These are phyloP conservation scores for Mayamaea pseudoterrestris DNA, from an alignment of 108 stramenopile genomes.

Conservation along the genomic window DNA sequence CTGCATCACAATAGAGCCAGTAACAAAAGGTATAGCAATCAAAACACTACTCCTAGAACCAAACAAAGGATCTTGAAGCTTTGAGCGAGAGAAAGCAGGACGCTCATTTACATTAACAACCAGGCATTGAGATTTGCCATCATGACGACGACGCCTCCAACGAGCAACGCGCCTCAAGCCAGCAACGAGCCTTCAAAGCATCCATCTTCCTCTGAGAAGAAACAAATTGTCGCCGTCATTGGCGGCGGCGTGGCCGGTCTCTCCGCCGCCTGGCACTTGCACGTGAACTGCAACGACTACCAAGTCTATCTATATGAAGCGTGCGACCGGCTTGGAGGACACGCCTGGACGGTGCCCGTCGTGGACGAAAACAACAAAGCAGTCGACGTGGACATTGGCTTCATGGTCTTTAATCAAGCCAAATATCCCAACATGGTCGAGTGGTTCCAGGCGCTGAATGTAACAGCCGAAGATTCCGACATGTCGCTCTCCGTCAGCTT, in stretches of 20 bases:
- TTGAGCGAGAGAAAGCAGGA: no score
- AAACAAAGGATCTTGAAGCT: no score
- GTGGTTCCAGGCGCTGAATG: slow-evolving; percentile 75
- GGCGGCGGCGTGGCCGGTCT: slow-evolving; percentile 73
- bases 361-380: slow-evolving; percentile 20
- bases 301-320: slow-evolving; percentile 78
- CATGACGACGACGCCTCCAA: no score
- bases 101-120: no score
- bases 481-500: slow-evolving; percentile 85
- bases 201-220: no score
- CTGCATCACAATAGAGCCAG: no score
- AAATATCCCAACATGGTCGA: slow-evolving; percentile 93
- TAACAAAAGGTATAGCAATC: no score
- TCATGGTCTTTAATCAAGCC: slow-evolving; percentile 91
- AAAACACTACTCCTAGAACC: no score
- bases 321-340: slow-evolving; percentile 68
- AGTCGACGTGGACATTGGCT: slow-evolving; percentile 87
- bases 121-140: no score
- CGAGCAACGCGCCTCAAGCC: no score
- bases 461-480: slow-evolving; percentile 55
- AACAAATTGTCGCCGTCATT: slow-evolving; percentile 45
- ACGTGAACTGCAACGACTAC: slow-evolving; percentile 11
- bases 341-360: slow-evolving; percentile 54
- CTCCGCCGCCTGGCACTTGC: slow-evolving; percentile 67
- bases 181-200: no score